phyloP scores from a whole-genome alignment of 352 stramenopile genomes.

The Thraustochytrium sp. region DNA sequence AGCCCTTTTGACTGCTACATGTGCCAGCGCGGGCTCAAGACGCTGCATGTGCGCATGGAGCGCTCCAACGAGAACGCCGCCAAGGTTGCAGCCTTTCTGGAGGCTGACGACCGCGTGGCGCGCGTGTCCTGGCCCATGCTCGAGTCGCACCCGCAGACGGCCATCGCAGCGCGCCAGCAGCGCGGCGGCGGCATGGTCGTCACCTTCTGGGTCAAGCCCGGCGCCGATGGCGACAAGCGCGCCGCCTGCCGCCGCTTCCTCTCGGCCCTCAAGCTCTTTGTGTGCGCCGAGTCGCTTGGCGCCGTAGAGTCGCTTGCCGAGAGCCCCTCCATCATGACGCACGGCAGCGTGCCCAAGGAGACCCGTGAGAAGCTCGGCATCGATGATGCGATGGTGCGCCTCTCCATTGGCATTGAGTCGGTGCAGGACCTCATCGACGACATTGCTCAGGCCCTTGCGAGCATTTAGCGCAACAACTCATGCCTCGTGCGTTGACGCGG shows the following conservation, averaged over 20 bases:
- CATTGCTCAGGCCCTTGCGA: slow-evolving; percentile 75
- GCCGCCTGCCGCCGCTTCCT: slow-evolving; percentile 55
- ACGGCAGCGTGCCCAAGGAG: slow-evolving; percentile 84
- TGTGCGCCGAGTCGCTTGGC: slow-evolving; percentile 62
- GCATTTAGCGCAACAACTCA: not conserved
- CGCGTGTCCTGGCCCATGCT: slow-evolving; percentile 85
- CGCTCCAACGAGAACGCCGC: slow-evolving; percentile 69
- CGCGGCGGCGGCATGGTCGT: slow-evolving; percentile 61
- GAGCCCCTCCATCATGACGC: slow-evolving; percentile 78
- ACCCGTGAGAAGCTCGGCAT: slow-evolving; percentile 79
- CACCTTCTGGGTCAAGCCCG: slow-evolving; percentile 53
- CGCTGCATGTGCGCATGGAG: slow-evolving; percentile 70
- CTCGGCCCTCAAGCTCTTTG: slow-evolving; percentile 59
- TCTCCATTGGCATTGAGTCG: slow-evolving; percentile 89
- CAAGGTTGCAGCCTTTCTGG: slow-evolving; percentile 76
- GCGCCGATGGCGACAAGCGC: slow-evolving; percentile 56
- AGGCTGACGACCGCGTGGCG: slow-evolving; percentile 69
- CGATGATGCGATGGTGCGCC: slow-evolving; percentile 82
- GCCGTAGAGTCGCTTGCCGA: slow-evolving; percentile 62
- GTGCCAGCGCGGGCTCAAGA: slow-evolving; percentile 74
- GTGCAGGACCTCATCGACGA: slow-evolving; percentile 85
- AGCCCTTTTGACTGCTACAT: slow-evolving; percentile 74
- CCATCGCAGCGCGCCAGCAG: slow-evolving; percentile 59
- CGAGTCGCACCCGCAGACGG: slow-evolving; percentile 64
- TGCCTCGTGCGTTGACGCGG: not conserved